A percentile compares a stretch with the other conserved stretches of the same genome.
Evolutionary conservation across 345 rosid species (phyloP).

Genomic region (Bretschneidera sinensis): DNA sequence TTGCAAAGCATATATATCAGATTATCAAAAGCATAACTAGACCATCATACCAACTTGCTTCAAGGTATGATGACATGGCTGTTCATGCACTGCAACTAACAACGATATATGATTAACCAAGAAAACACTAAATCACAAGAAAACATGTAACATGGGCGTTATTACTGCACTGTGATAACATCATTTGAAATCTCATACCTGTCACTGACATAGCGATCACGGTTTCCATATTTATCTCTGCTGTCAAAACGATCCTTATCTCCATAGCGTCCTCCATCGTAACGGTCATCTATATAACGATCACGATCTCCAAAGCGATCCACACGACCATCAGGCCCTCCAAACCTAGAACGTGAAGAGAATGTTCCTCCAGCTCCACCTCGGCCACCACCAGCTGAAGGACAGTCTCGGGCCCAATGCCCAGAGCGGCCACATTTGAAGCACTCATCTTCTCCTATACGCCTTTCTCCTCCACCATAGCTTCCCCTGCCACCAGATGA

Average conservation of each 20-base stretch:
- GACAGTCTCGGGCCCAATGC: conserved; percentile 99
- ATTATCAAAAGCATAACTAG: too few species aligned
- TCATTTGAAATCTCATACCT: conserved; percentile 37
- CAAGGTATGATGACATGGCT: too few species aligned
- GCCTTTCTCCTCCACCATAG: conserved; percentile 72
- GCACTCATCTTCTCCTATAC: conserved; percentile 83
- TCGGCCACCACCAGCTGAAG: conserved; percentile 78
- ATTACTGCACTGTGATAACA: too few species aligned
- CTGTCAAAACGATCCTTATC: conserved; percentile 81
- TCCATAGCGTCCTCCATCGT: conserved; percentile 80
- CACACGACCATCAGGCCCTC: conserved; percentile 64
- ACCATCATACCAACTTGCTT: too few species aligned
- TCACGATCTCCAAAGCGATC: conserved; percentile 80
- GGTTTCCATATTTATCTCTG: conserved; percentile 66
- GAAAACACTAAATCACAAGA: too few species aligned
- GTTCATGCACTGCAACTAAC: too few species aligned
- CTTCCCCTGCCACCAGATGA: conserved; percentile 61
- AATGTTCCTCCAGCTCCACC: conserved; percentile 63
- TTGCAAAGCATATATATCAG: background rate
- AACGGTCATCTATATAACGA: conserved; percentile 84
- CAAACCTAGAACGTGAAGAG: conserved; percentile 72
- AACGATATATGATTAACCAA: too few species aligned
- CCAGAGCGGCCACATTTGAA: conserved; percentile 92
- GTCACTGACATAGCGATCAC: conserved; percentile 71
- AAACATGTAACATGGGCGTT: too few species aligned